Evolutionary conservation across 1,284 basidiomycete species (phyloP), one percentile per base, ranked within the genome.

Genomic region (Ceratobasidium sp.): DNA sequence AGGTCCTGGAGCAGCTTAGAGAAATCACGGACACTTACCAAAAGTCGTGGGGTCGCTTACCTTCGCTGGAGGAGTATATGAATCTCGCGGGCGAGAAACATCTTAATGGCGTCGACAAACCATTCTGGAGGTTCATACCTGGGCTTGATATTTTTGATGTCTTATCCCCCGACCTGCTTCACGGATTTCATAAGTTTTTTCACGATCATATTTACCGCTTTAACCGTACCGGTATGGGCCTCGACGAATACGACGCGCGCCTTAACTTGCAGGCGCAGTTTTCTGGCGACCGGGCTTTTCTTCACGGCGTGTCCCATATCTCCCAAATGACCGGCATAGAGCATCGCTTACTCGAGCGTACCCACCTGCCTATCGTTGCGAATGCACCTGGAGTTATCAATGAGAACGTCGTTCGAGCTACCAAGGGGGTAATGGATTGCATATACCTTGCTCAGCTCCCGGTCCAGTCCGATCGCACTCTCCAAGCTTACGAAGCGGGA

Each of bases 71-170:
- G 21, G 50, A 53, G 8, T 67, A 30, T 23, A 0, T 28, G 4
- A 34, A 45, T 8, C 53, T 30, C 1, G 50, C 36, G 18, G 8
- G 12, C n/a, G 18, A 64, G 23, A 1, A 48, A 0, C 48, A 57
- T 14, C 48, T 72, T 5, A 72, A 72, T 34, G 71, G 71, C 14
- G 71, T 72, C 18, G 36, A 72, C 26, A 72, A 59, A 46, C 71
- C 71, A 5, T 72, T 72, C n/a, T 72, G 71, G 59, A 43, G 23
- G 9, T 16, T 23, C 14, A 18, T 72, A 9, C 59, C 71, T 3
- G 5, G 43, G 6, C 41, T 72, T 12, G 34, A 72, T 39, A 60
- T 72, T 4, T 62, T 52, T 39, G 23, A 46, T 0, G 71, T 52
- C 5, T 18, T 65, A 8, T 57, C 39, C 18, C 60, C 60, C 28